Evolutionary conservation across 441 rosid species (phyloP).

Genomic region (Metrosideros polymorpha): DNA sequence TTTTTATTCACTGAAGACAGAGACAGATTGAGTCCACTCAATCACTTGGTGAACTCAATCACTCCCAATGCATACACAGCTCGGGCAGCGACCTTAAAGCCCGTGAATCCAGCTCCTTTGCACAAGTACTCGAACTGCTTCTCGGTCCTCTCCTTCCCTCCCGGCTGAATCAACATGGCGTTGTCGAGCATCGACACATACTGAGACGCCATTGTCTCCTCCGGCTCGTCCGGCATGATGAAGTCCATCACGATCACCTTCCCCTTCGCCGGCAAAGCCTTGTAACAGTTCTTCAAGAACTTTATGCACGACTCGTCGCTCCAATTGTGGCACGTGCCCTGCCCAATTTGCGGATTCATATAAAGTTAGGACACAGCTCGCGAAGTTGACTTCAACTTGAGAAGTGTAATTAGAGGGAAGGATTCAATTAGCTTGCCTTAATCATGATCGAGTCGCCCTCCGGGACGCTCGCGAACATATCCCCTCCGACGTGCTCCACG

Average conservation of each 20-base stretch:
- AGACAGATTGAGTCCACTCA: not conserved
- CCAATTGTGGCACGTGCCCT: conserved; percentile 36
- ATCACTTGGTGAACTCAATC: not conserved
- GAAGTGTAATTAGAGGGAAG: not conserved
- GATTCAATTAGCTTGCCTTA: conserved; percentile 6
- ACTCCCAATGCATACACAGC: not conserved
- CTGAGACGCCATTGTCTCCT: conserved; percentile 4
- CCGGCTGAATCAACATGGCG: conserved; percentile 18
- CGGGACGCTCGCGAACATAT: conserved; percentile 8
- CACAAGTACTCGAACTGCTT: conserved; percentile 22
- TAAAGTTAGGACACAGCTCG: not conserved
- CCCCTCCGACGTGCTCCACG: conserved; percentile 13
- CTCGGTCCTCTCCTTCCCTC: conserved; percentile 28
- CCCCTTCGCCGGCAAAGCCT: conserved; percentile 21
- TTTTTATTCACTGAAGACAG: too few relatives aligned
- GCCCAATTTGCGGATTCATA: not conserved
- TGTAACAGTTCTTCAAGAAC: conserved; percentile 30
- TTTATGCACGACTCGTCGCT: conserved; percentile 27
- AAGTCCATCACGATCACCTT: conserved; percentile 29
- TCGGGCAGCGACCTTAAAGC: not conserved
- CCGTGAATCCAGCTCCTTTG: conserved; percentile 16
- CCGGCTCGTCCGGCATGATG: conserved; percentile 15
- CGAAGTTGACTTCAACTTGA: not conserved
- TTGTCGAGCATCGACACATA: conserved; percentile 13
- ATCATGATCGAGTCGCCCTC: conserved; percentile 14